phyloP scores from a whole-genome alignment of 768 basidiomycete genomes.

The Lactifluus subvellereus region DNA sequence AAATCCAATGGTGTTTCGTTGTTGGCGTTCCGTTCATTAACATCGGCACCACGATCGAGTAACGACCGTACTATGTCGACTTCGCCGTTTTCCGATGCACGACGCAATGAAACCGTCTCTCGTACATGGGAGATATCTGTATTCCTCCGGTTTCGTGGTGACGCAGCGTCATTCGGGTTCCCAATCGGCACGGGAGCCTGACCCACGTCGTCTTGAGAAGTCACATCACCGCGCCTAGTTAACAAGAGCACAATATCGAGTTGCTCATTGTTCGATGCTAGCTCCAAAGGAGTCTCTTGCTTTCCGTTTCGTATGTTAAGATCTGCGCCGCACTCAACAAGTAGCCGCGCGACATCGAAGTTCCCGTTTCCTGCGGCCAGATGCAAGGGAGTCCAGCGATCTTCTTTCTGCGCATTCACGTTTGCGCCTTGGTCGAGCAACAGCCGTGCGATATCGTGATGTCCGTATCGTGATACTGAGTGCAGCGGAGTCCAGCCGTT shows the following conservation, averaged over 20 bases:
- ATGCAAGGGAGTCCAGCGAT: neutral
- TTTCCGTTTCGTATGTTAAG: neutral
- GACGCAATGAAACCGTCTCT: neutral
- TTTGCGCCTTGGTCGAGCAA: neutral
- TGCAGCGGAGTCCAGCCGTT: neutral
- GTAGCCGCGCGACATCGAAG: neutral
- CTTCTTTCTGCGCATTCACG: neutral
- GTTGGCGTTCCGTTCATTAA: neutral
- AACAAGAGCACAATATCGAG: neutral
- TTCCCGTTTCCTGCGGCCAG: neutral
- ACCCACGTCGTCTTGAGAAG: neutral
- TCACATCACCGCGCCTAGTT: neutral
- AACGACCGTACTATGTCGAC: neutral
- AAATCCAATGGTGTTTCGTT: neutral
- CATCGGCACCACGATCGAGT: neutral
- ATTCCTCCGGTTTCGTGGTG: neutral
- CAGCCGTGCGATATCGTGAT: neutral
- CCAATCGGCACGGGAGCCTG: too few species aligned
- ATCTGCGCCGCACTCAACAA: neutral
- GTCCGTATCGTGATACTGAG: neutral
- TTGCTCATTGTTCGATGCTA: neutral
- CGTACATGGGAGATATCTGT: neutral
- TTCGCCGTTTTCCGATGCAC: neutral
- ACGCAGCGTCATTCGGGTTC: neutral
- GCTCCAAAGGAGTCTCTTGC: neutral